Base-by-base conservation (phyloP, 2,329 filamentous ascomycete genomes). In the Talaromyces sp. region DNA sequence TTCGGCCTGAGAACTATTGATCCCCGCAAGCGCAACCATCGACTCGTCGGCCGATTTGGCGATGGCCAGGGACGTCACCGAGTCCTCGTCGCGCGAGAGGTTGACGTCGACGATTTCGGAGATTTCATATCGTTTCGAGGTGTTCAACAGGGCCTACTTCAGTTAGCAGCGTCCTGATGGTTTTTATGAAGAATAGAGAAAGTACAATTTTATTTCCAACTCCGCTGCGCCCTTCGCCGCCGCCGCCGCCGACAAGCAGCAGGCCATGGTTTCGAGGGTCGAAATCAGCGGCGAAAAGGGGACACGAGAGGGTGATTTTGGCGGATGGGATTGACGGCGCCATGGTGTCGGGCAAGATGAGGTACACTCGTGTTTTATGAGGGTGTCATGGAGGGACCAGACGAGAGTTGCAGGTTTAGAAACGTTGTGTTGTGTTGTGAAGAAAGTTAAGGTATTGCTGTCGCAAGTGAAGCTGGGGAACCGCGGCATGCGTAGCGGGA, bases 251-350 rank as follows among this genome's bases (percentile, higher is more conserved):
- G 42, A 96, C 90, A 9, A 96, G 80, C 27, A 97, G 81, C 65
- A 88, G 87, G 65, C 85, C 85, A 63, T 88, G 84, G 78, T 96
- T 87, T 70, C 88, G 84, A 57, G 89, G 91, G 72, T 96, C 92
- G 75, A 96, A 97, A 71, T 92, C 92, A 73, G 92, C 90, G 60
- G 89, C 87, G 75, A 92, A 96, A 62, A 96, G 84, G 55, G 93
- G 93, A 75, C 93, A 97, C 62, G 87, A 85, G 66, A 96, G 84
- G 60, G 86, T 85, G 67, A 86, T 80, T 74, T 86, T 88, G 63
- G 88, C 84, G 4, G 75, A 75, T 44, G 72, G 63, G 54, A 77
- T 68, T 25, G 67, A 66, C n/a, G 76, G 75, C 62, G 76, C 75
- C 76, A 78, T 78, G 28, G 11, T 25, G 36, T 7, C 13, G 1